A percentile compares a stretch with the other conserved stretches of the same genome.
phyloP scores from a whole-genome alignment of 2,329 filamentous ascomycete species.

The Calonectria pteridis region DNA sequence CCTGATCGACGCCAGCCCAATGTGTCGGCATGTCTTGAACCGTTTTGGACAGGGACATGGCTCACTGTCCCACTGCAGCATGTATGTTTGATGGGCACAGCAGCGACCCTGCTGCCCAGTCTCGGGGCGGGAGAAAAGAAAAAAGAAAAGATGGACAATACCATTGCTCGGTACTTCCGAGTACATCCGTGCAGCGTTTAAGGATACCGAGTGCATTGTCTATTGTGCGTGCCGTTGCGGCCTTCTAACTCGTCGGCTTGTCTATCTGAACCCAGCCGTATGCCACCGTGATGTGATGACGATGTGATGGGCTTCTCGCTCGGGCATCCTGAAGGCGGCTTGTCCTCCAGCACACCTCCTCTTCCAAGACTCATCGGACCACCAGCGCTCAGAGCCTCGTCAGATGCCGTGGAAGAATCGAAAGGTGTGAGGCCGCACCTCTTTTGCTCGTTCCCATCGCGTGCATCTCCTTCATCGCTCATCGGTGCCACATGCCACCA shows the following conservation, averaged over 20 bases:
- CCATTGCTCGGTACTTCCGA: neutral
- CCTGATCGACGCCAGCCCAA: constrained; percentile 28
- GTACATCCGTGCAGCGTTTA: neutral
- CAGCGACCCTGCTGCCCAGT: neutral
- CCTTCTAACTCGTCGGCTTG: constrained; percentile 1
- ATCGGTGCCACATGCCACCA: constrained; percentile 8
- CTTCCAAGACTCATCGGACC: constrained; percentile 35
- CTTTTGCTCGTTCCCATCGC: constrained; percentile 19
- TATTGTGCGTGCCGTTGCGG: neutral
- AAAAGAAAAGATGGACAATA: constrained; percentile 16
- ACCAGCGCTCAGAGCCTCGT: constrained; percentile 38
- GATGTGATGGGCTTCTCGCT: constrained; percentile 33
- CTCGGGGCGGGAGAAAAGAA: constrained; percentile 10
- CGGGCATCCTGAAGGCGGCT: constrained; percentile 19
- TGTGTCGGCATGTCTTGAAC: constrained; percentile 23
- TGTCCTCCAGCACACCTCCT: constrained; percentile 20
- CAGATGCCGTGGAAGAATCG: constrained; percentile 43
- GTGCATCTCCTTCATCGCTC: constrained; percentile 14
- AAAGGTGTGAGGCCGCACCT: constrained; percentile 40
- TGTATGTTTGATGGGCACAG: constrained; percentile 16
- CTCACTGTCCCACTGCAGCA: constrained; percentile 16
- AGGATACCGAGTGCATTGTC: neutral
- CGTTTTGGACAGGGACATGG: constrained; percentile 27
- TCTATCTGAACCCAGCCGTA: constrained; percentile 20
- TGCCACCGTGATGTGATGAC: constrained; percentile 37